phyloP scores from a whole-genome alignment of 768 basidiomycete genomes.

The Ephemerocybe angulata region DNA sequence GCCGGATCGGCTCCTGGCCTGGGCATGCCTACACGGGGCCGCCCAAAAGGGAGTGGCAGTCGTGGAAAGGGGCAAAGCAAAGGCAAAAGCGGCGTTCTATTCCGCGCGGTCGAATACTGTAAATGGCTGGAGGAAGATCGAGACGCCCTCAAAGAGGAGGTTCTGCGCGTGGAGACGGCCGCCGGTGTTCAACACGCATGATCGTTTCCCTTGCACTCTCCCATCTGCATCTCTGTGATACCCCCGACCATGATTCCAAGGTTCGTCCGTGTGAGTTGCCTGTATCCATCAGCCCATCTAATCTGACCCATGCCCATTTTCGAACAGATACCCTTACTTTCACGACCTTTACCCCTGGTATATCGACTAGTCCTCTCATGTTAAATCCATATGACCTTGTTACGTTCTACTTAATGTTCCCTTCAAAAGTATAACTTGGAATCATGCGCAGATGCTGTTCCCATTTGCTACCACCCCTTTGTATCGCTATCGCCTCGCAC shows the following conservation, averaged over 20 bases:
- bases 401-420: not conserved
- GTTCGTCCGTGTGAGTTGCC: not conserved
- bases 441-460: not conserved
- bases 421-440: not conserved
- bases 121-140: conserved; percentile 83
- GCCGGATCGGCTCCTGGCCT: conserved; percentile 64
- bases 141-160: conserved; percentile 66
- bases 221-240: not conserved
- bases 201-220: conserved; percentile 8
- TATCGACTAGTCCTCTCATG: not conserved
- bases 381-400: not conserved
- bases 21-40: conserved; percentile 71
- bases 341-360: not conserved
- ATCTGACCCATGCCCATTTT: not conserved
- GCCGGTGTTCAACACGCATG: conserved; percentile 46
- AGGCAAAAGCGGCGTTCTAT: conserved; percentile 87
- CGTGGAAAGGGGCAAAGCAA: conserved; percentile 67
- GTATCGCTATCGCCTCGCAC: not conserved
- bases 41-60: conserved; percentile 76
- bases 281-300: not conserved
- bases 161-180: conserved; percentile 61
- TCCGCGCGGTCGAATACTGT: conserved; percentile 83
- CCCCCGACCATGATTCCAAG: not conserved
- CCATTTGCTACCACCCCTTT: not conserved
- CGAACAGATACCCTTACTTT: not conserved